Conservation (phyloP, 441 rosid species). For the Populus hybrid region DNA sequence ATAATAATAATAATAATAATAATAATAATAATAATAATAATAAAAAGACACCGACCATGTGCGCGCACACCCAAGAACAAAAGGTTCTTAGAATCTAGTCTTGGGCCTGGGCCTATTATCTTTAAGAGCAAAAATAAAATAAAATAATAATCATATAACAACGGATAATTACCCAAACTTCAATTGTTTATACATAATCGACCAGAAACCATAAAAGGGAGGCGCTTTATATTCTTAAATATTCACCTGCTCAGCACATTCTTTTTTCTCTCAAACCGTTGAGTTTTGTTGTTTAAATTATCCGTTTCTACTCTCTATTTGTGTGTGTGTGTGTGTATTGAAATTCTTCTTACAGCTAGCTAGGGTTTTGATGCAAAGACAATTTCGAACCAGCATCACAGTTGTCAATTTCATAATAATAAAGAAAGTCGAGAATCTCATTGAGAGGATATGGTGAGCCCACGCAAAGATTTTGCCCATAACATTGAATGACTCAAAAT, state of each 20-base stretch:
- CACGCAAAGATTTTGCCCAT: constrained; percentile 11
- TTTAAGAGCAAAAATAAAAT: not conserved
- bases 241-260: not conserved
- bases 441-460: constrained; percentile 18
- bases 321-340: not conserved
- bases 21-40: no score
- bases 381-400: constrained; percentile 8
- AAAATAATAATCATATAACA: not conserved
- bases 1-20: no score
- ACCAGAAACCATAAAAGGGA: not conserved
- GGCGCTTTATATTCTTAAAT: not conserved
- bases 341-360: not conserved
- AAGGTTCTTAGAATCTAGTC: not conserved
- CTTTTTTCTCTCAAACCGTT: not conserved
- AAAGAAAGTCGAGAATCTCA: not conserved
- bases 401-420: constrained; percentile 7
- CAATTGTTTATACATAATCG: not conserved
- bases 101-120: not conserved
- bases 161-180: not conserved
- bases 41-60: not conserved
- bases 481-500: not conserved
- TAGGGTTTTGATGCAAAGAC: not conserved
- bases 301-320: not conserved
- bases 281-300: constrained; percentile 4
- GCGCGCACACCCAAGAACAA: not conserved